Base-by-base conservation (phyloP, 2,329 filamentous ascomycete genomes). In the Trichoderma atrobrunneum region DNA sequence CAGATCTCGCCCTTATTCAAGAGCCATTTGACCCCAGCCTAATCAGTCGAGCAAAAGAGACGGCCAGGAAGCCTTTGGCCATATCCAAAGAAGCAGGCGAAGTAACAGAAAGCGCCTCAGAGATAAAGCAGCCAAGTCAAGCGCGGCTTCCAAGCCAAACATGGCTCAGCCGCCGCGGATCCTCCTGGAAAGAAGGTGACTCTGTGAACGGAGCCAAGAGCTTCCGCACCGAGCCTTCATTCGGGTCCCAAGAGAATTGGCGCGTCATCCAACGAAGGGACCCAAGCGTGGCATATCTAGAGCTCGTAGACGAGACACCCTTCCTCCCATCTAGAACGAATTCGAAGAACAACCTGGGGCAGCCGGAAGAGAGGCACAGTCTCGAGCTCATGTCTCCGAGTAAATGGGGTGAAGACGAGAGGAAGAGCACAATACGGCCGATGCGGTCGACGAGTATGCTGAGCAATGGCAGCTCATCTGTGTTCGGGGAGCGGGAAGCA, bases 171-270 rank as follows among this genome's bases (percentile, higher is more conserved):
- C 64, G 43, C 21, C 57, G 43, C 6, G 71, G 57, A 14, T 66
- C 62, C 34, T 69, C 73, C n/a, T 79, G 77, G 78, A 76, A 76
- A 48, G 76, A 78, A 36, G 72, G 71, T 7, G 76, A 75, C 21
- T 74, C 77, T 12, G 73, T 75, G 4, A 74, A 70, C 18, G 72
- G 72, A 10, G 73, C 73, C 63, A 76, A 74, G 68, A 79, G 77
- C 54, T 54, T 79, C 61, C 71, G 72, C 6, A 78, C 76, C 6
- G 79, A 80, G 5, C 70, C 77, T 0, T 82, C 81, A 0, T 82
- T 82, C 72, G 79, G 76, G 7, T 81, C 81, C 2, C 71, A 76
- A 3, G 81, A 83, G 73, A 83, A 83, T 69, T 83, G 81, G 81
- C 76, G 79, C 24, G 72, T 79, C 8, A 75, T 80, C n/a, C 73